Percentiles rank a stretch among this genome's conserved stretches.
These are phyloP conservation scores for Podila clonocystis DNA, from an alignment of 192 early-diverging fungal genomes.

Conservation along the genomic window DNA sequence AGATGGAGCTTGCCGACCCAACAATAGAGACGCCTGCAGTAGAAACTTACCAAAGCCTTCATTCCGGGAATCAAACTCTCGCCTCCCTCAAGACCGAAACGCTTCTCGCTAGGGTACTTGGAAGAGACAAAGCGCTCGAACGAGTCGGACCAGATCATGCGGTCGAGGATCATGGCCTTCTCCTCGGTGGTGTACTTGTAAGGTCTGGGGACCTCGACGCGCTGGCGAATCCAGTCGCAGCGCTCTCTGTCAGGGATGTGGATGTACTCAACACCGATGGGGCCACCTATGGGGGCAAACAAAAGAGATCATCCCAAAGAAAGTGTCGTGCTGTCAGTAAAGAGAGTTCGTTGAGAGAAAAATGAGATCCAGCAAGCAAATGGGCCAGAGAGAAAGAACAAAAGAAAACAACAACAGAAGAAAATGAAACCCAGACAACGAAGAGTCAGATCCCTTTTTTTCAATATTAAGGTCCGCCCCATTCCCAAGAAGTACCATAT, in stretches of 20 bases:
- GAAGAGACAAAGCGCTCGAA: constrained; percentile 97
- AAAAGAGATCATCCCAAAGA: neutral
- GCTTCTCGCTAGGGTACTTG: constrained; percentile 97
- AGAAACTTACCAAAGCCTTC: constrained; percentile 85
- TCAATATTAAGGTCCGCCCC: neutral
- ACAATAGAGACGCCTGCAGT: too few relatives aligned
- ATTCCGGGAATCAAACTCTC: constrained; percentile 98
- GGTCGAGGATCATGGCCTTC: constrained; percentile 93
- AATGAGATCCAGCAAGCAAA: neutral
- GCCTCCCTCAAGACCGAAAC: constrained; percentile 98
- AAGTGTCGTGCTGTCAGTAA: neutral
- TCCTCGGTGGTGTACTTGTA: constrained; percentile 91
- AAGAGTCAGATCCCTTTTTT: constrained; percentile 6
- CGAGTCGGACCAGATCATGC: constrained; percentile 95
- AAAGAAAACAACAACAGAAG: neutral
- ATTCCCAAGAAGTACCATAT: too few relatives aligned
- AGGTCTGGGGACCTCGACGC: constrained; percentile 91
- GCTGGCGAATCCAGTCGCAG: constrained; percentile 97
- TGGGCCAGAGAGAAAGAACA: neutral
- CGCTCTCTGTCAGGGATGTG: constrained; percentile 96
- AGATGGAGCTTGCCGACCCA: too few relatives aligned
- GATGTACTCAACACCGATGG: constrained; percentile 98
- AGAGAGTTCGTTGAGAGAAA: neutral
- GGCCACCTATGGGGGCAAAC: constrained; percentile 63
- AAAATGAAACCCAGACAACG: constrained; percentile 14